Percentiles rank a stretch among this genome's conserved stretches.
Evolutionary conservation across 257 asterid species (phyloP).

Genomic region (Przewalskia tangutica): DNA sequence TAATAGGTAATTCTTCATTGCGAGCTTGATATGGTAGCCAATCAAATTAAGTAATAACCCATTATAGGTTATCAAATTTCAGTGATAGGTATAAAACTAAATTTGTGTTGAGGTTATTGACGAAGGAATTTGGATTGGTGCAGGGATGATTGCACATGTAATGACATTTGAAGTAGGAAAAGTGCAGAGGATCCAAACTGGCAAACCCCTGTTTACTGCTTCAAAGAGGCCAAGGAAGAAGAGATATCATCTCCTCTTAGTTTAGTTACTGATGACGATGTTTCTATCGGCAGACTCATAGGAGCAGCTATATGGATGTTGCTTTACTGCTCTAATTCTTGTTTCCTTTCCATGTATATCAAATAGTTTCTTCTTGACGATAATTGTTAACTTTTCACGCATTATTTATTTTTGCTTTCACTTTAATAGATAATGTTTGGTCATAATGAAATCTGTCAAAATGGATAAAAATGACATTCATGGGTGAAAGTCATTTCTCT

Average conservation of each 20-base stretch:
- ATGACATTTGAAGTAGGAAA: slow-evolving; percentile 74
- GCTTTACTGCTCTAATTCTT: background rate
- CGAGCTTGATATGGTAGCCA: too few species aligned
- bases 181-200: slow-evolving; percentile 58
- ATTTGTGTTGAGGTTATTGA: too few species aligned
- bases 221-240: slow-evolving; percentile 7
- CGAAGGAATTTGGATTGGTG: background rate
- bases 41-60: too few species aligned
- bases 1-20: too few species aligned
- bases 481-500: background rate
- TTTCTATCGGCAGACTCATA: slow-evolving; percentile 16
- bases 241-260: background rate
- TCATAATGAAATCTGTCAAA: background rate
- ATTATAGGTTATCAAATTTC: too few species aligned
- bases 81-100: too few species aligned
- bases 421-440: background rate
- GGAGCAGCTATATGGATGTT: slow-evolving; percentile 10
- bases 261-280: background rate
- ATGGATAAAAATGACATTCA: background rate
- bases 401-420: background rate
- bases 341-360: background rate
- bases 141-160: slow-evolving; percentile 53
- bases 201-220: slow-evolving; percentile 75
- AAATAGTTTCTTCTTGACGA: background rate
- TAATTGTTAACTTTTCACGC: background rate